Evolutionary conservation across 768 basidiomycete genomes (phyloP).

Genomic region (Suillus lakei): DNA sequence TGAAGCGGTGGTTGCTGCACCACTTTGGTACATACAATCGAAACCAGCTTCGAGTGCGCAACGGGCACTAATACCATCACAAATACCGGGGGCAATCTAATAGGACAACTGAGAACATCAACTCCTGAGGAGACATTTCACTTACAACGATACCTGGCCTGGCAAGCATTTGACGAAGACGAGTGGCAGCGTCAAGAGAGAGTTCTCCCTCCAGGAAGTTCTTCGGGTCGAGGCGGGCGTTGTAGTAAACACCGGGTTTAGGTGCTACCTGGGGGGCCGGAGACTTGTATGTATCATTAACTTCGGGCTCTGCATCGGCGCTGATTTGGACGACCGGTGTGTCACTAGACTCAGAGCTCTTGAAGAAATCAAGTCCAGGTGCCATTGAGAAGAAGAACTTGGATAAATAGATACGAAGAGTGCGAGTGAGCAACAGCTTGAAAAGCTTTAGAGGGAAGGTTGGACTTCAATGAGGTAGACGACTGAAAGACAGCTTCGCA

Average conservation of each 20-base stretch:
- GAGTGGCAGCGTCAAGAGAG: conserved; percentile 69
- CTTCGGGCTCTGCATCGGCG: conserved; percentile 14
- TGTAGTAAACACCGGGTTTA: conserved; percentile 53
- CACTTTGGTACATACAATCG: conserved; percentile 78
- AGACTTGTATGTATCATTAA: neutral
- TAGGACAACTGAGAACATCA: conserved; percentile 7
- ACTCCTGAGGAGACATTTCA: conserved; percentile 5
- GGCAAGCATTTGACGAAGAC: conserved; percentile 70
- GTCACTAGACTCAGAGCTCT: conserved; percentile 12
- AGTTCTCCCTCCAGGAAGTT: conserved; percentile 73
- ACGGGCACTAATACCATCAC: conserved; percentile 80
- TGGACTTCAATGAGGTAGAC: neutral
- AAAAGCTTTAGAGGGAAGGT: conserved; percentile 26
- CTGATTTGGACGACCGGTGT: conserved; percentile 1
- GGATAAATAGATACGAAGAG: conserved; percentile 8
- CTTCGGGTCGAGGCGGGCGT: conserved; percentile 68
- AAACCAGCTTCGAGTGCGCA: conserved; percentile 84
- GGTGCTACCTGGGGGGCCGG: conserved; percentile 17
- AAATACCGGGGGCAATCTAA: conserved; percentile 78
- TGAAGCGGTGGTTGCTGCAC: conserved; percentile 81
- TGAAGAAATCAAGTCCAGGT: conserved; percentile 41
- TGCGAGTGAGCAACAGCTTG: conserved; percentile 9
- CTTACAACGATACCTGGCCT: conserved; percentile 79
- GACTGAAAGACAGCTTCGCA: neutral
- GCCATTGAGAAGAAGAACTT: conserved; percentile 24